Base-by-base conservation (phyloP, 2,329 filamentous ascomycete species). In the Fusarium pseudoanthophilum region DNA sequence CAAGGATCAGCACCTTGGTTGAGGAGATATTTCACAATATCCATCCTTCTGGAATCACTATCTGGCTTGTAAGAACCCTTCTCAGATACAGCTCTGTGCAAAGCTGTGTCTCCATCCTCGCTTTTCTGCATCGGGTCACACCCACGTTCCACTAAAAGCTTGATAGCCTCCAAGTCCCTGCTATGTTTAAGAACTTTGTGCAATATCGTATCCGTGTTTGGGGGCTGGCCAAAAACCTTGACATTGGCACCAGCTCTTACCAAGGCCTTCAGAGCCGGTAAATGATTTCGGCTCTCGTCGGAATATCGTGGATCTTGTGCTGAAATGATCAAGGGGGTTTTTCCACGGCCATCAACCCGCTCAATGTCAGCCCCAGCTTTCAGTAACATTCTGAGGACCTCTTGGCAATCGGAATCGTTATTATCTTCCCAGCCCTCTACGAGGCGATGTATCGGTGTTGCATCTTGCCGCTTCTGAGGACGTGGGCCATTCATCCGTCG, bases 351-450 rank as follows among this genome's bases (percentile, higher is more conserved):
- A n/a, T 69, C 37, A 2, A 30, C 28, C 16, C 69, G 59, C 11
- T 77, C 70, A 6, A 77, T 34, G 26, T 75, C 66, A 21, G 55
- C 67, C 2, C 64, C 68, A 2, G 67, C 74, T 18, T 64, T 49
- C 32, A 77, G 11, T 21, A 77, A 34, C 4, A 71, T 15, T 11
- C 49, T 36, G 16, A 77, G 56, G 15, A 70, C 64, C 15, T 51
- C 36, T 16, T 24, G 46, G 21, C 75, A 62, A 4, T 71, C 60
- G 1, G 45, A 21, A 11, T 69, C 30, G n/a, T 75, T 75, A 1
- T 53, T 11, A 1, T 49, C 10, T 0, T 48, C 28, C 75, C 75
- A 77, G 3, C 7, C 26, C 10, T 36, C 5, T 8, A 66, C 32
- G 13, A 77, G 28, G 9, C 15, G 28, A 13, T 74, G 61, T 10